Conservation (phyloP, 352 stramenopile genomes). For the Globisporangium mamillatum region DNA sequence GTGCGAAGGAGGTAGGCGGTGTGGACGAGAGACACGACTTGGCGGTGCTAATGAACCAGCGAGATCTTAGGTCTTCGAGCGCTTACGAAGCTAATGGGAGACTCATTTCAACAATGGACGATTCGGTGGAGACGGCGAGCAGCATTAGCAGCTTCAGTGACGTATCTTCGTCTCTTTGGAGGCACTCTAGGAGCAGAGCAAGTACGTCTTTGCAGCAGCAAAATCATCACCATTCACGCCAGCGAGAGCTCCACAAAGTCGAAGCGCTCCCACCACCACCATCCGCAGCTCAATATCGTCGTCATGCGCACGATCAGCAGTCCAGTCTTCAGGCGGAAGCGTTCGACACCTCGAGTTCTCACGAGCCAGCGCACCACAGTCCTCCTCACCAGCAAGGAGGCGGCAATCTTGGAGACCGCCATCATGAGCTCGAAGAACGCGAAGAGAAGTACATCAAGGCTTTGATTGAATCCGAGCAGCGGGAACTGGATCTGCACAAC, state of each 20-base stretch:
- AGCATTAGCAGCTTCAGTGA: conserved; percentile 16
- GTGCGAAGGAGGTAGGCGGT: neutral
- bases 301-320: neutral
- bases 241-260: neutral
- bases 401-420: neutral
- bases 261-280: neutral
- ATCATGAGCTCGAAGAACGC: conserved; percentile 57
- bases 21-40: neutral
- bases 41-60: conserved; percentile 1
- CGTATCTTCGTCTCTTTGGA: conserved; percentile 13
- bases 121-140: conserved; percentile 17
- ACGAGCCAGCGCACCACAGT: neutral
- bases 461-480: conserved; percentile 75
- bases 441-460: conserved; percentile 76
- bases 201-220: neutral
- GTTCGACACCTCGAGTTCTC: neutral
- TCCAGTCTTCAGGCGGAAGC: too few relatives aligned
- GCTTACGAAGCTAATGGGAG: neutral
- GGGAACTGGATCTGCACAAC: conserved; percentile 63
- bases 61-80: neutral
- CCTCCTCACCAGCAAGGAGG: too few relatives aligned
- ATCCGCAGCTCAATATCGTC: neutral
- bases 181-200: neutral
- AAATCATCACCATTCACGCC: neutral
- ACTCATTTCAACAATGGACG: neutral